Conservation (phyloP, 768 basidiomycete species). For the Lanmaoa rubissima region DNA sequence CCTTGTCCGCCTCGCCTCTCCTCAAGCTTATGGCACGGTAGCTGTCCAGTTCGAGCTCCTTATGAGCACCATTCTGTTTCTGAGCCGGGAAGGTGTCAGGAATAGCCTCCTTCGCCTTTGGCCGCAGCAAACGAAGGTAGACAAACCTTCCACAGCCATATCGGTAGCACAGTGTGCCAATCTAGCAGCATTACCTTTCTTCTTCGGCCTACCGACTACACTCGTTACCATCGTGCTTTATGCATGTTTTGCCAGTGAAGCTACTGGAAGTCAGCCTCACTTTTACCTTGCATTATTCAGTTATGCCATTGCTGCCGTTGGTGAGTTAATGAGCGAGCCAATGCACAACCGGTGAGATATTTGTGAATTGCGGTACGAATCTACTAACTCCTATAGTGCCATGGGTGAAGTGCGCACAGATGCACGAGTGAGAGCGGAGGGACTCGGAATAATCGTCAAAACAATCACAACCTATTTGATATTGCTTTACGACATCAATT, state of each 20-base stretch:
- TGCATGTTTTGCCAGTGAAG: slow-evolving; percentile 45
- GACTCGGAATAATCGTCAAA: slow-evolving; percentile 72
- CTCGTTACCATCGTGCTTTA: slow-evolving; percentile 53
- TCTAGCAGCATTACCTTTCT: slow-evolving; percentile 62
- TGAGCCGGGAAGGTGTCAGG: slow-evolving; percentile 91
- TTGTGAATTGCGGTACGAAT: background rate
- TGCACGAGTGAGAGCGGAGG: slow-evolving; percentile 83
- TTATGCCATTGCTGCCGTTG: slow-evolving; percentile 71
- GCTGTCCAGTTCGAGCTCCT: slow-evolving; percentile 94
- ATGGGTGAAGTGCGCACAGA: slow-evolving; percentile 66
- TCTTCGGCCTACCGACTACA: slow-evolving; percentile 68
- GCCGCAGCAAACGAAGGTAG: slow-evolving; percentile 15
- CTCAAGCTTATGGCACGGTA: slow-evolving; percentile 84
- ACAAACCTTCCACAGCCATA: background rate
- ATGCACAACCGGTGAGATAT: slow-evolving; percentile 64
- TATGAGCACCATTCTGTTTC: slow-evolving; percentile 85
- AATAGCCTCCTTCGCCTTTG: slow-evolving; percentile 74
- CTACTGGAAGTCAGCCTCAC: slow-evolving; percentile 58
- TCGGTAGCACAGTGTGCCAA: slow-evolving; percentile 32
- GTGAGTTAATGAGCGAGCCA: slow-evolving; percentile 83
- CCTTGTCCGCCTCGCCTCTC: slow-evolving; percentile 79
- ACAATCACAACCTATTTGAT: slow-evolving; percentile 68
- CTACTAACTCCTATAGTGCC: slow-evolving; percentile 45
- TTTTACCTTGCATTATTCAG: slow-evolving; percentile 62
- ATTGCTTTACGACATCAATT: slow-evolving; percentile 49